Percentiles rank a stretch among this genome's conserved stretches.
phyloP scores from a whole-genome alignment of 2,329 filamentous ascomycete genomes.

The Orbilia oligospora region DNA sequence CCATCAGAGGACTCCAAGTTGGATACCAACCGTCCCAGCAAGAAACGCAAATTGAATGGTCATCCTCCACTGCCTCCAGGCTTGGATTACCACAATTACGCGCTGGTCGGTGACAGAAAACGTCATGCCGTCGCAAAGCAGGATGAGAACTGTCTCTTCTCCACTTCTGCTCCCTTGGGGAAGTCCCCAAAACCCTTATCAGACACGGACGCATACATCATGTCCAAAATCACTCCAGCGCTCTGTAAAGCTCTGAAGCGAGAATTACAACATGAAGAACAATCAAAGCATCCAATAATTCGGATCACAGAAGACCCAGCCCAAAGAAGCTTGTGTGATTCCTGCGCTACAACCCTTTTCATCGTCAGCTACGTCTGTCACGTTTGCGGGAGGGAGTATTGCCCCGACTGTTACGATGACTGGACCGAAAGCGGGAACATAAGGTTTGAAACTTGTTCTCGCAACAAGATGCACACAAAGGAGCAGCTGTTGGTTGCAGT shows the following conservation, averaged over 20 bases:
- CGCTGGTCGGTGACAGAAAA: conserved; percentile 43
- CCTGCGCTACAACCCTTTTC: conserved; percentile 63
- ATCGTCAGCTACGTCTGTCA: conserved; percentile 64
- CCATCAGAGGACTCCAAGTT: not conserved
- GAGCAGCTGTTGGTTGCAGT: conserved; percentile 62
- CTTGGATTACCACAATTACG: conserved; percentile 52
- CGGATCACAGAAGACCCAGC: conserved; percentile 55
- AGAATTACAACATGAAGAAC: conserved; percentile 42
- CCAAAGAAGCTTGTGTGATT: conserved; percentile 62
- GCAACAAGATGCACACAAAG: conserved; percentile 58
- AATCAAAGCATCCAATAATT: conserved; percentile 34
- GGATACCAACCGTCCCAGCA: conserved; percentile 1
- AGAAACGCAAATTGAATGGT: conserved; percentile 38
- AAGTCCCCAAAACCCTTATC: conserved; percentile 1
- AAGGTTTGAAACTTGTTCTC: conserved; percentile 61
- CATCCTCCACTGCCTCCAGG: conserved; percentile 31
- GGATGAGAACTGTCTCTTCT: conserved; percentile 35
- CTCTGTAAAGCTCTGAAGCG: conserved; percentile 36
- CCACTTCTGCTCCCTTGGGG: conserved; percentile 9
- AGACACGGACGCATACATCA: conserved; percentile 37
- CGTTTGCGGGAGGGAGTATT: conserved; percentile 64
- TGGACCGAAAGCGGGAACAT: conserved; percentile 59
- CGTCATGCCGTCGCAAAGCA: conserved; percentile 20
- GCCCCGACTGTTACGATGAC: conserved; percentile 63
- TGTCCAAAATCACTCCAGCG: conserved; percentile 40